Evolutionary conservation across 2,329 filamentous ascomycete species (phyloP), one percentile per base, ranked within the genome.

Genomic region (Aureobasidium mangrovei): DNA sequence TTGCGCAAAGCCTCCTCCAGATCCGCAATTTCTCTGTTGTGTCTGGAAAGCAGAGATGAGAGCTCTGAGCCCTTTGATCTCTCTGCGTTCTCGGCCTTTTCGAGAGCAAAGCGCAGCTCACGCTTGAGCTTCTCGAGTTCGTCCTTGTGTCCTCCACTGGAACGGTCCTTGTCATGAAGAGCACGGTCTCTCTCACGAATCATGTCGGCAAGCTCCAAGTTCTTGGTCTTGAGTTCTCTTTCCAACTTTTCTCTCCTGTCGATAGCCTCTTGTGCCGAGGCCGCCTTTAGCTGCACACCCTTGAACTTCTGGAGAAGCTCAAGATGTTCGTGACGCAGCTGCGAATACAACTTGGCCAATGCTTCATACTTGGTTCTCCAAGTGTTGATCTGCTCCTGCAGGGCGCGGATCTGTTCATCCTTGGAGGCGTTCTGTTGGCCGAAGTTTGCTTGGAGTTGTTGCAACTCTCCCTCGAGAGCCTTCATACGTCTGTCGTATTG

Each of bases 161-260:
- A 74, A 54, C 93, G 83, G 67, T 98, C 93, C 69, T 91, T 89
- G 59, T 98, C 93, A 65, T 97, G 89, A 51, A 96, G 73, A 31
- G 93, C 93, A 60, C 93, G 83, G 66, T 98, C 93, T 62, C 93
- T 81, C 74, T 98, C 93, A 41, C 93, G 83, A 60, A 98, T 98
- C 93, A 98, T 97, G 69, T 97, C 90, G 32, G 93, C 93, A 58
- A 98, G 74, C 70, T 98, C 93, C n/a, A 98, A 76, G 67, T 98
- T 98, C 81, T 98, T 98, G 31, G 91, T 96, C 80, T 98, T 98
- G 69, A 98, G 86, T 73, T 98, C 93, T 33, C 91, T 86, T 74
- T 97, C 90, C 51, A 98, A 79, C 75, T 94, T 95, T 74, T 98
- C 93, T 7, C 91, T 85, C 62, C 82, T 84, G 55, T 97, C 93